Base-by-base conservation (phyloP, 2,329 filamentous ascomycete genomes). In the Cadophora malorum region DNA sequence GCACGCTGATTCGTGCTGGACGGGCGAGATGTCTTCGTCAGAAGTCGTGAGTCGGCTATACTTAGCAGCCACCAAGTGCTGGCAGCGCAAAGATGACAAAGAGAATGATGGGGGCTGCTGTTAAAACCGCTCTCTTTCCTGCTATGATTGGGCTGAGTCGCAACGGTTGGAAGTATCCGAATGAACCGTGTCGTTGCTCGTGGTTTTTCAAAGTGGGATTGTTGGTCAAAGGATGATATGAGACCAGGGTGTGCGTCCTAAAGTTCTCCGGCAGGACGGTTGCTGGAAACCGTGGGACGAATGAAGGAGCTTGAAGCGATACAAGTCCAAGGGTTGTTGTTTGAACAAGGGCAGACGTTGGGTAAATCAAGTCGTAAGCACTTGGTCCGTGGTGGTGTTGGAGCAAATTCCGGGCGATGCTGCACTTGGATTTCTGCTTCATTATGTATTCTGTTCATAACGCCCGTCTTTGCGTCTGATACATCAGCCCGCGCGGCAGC, bases 401-500 rank as follows among this genome's bases (percentile, higher is more conserved):
- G 49, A 63, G 47, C 25, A 50, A 21, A 25, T 10, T 45, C 19
- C 7, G 52, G 21, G 35, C 53, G 38, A 23, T 7, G 8, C 56
- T 45, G 55, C 66, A 56, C 65, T 64, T 31, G 67, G 67, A 68
- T 66, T 53, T n/a, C 41, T 12, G 50, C 60, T 60, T 53, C 41
- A 67, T 73, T 73, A 72, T 73, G 72, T 73, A 73, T 25, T n/a
- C 47, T 45, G 50, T 45, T 64, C 70, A 66, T 62, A 63, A 62
- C 50, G 60, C 62, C 53, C 38, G 59, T 64, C 64, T 53, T 68
- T 65, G 59, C 63, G 68, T 63, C 55, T 71, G 71, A 69, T 71
- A 70, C 72, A 71, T 31, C 64, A 66, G 65, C 69, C 71, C 72
- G 72, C 73, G 73, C 73, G 73, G 68, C 68, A 70, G 58, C 38